A percentile compares a stretch with the other conserved stretches of the same genome.
Conservation (phyloP, 495 filamentous ascomycete genomes). For the Margaritispora aquatica region DNA sequence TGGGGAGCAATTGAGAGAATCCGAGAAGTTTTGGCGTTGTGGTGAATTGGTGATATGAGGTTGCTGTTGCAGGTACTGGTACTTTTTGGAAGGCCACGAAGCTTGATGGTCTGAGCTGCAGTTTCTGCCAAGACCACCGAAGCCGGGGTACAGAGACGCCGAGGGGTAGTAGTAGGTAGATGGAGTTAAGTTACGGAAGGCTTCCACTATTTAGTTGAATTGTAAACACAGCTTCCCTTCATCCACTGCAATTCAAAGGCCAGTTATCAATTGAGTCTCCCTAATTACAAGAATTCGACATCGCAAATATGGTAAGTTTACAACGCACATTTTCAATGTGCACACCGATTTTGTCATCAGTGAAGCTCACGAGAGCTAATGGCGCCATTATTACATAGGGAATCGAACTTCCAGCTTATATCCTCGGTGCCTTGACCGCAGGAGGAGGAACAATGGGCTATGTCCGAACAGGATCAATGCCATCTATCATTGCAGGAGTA, state of each 20-base stretch:
- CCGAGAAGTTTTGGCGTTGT: too few relatives aligned
- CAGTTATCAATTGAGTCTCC: neutral
- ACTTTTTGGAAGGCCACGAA: slow-evolving; percentile 30
- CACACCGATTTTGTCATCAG: too few relatives aligned
- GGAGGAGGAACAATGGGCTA: slow-evolving; percentile 84
- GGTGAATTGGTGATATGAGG: neutral
- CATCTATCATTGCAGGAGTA: slow-evolving; percentile 76
- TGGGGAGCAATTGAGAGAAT: slow-evolving; percentile 2
- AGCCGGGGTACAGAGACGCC: neutral
- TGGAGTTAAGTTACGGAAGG: neutral
- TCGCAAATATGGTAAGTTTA: slow-evolving; percentile 14
- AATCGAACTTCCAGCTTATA: slow-evolving; percentile 53
- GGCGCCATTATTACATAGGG: slow-evolving; percentile 18
- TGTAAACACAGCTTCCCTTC: neutral
- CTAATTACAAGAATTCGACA: neutral
- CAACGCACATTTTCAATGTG: too few relatives aligned
- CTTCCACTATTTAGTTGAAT: neutral
- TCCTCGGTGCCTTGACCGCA: slow-evolving; percentile 77
- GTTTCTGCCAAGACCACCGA: neutral
- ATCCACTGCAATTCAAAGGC: neutral
- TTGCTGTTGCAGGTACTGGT: neutral
- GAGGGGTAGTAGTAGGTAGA: neutral
- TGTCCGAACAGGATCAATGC: slow-evolving; percentile 70
- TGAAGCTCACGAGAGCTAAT: slow-evolving; percentile 8
- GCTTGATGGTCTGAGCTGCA: slow-evolving; percentile 22